These are phyloP conservation scores for Biancaea sappan DNA, from an alignment of 306 rosid species.

Conservation along the genomic window DNA sequence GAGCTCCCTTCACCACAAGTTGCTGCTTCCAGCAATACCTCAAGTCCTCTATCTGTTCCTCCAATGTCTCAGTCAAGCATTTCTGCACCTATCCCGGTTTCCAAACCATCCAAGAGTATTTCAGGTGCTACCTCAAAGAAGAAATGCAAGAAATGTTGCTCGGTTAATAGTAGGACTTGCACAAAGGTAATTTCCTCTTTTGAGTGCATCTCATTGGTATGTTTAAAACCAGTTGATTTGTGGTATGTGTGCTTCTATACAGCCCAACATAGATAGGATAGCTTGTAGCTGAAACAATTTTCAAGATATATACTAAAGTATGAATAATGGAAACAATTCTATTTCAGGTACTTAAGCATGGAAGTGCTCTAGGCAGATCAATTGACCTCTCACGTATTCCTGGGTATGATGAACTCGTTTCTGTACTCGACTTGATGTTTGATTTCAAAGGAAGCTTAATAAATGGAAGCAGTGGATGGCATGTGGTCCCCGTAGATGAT, in stretches of 20 bases:
- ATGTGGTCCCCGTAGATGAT: constrained; percentile 52
- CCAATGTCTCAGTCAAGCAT: constrained; percentile 53
- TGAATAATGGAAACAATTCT: constrained; percentile 16
- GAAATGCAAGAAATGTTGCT: constrained; percentile 48
- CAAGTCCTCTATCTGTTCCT: constrained; percentile 43
- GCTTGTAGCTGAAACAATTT: not conserved
- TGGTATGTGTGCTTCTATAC: constrained; percentile 1
- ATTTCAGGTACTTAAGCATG: constrained; percentile 66
- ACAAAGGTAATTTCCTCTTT: constrained; percentile 54
- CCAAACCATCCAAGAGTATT: constrained; percentile 39
- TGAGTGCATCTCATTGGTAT: constrained; percentile 20
- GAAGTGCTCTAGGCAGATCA: constrained; percentile 67
- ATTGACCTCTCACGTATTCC: constrained; percentile 49
- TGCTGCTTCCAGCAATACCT: constrained; percentile 38
- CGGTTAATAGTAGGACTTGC: constrained; percentile 55
- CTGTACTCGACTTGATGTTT: constrained; percentile 65
- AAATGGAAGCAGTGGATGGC: constrained; percentile 61
- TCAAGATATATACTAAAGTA: constrained; percentile 10
- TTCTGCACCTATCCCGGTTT: constrained; percentile 35
- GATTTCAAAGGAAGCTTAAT: constrained; percentile 60
- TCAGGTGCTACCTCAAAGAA: constrained; percentile 38
- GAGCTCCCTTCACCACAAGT: constrained; percentile 83
- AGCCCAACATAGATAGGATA: constrained; percentile 12
- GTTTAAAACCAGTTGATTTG: not conserved
- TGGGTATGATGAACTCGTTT: constrained; percentile 53